Evolutionary conservation across 495 filamentous ascomycete genomes (phyloP).

Genomic region (Daldinia vernicosa): DNA sequence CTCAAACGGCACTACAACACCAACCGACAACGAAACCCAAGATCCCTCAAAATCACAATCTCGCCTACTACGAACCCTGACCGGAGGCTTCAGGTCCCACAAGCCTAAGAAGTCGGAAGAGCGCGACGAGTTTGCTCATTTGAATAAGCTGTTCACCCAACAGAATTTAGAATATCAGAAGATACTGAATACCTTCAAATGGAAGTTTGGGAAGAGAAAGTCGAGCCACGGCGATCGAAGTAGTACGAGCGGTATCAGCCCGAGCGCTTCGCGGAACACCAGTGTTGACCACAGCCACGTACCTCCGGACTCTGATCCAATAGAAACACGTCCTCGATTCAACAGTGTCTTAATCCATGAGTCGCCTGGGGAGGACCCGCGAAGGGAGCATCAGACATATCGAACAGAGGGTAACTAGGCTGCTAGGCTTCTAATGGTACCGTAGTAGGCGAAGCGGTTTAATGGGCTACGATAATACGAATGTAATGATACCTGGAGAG

Average conservation of each 20-base stretch:
- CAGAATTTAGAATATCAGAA: slow-evolving; percentile 47
- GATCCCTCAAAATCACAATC: slow-evolving; percentile 21
- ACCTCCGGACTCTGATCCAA: slow-evolving; percentile 18
- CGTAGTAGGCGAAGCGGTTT: not conserved
- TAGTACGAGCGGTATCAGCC: slow-evolving; percentile 41
- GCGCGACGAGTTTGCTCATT: slow-evolving; percentile 24
- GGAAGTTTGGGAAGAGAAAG: slow-evolving; percentile 36
- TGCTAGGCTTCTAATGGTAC: not conserved
- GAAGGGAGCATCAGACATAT: slow-evolving; percentile 10
- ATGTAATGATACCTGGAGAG: slow-evolving; percentile 25
- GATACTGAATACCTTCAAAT: slow-evolving; percentile 42
- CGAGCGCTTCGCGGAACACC: slow-evolving; percentile 37
- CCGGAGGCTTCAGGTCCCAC: slow-evolving; percentile 30
- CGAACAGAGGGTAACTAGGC: not conserved
- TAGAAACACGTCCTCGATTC: slow-evolving; percentile 21
- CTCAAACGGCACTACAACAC: slow-evolving; percentile 28
- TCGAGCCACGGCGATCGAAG: slow-evolving; percentile 32
- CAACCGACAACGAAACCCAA: slow-evolving; percentile 30
- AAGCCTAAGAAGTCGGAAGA: slow-evolving; percentile 33
- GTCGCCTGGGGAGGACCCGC: slow-evolving; percentile 20
- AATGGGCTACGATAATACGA: slow-evolving; percentile 1
- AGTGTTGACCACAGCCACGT: slow-evolving; percentile 32
- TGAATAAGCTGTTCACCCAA: slow-evolving; percentile 42
- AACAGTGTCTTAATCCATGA: slow-evolving; percentile 6
- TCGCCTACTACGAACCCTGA: slow-evolving; percentile 27